Evolutionary conservation across 208 protist genomes (phyloP), one percentile per base, ranked within the genome.

Genomic region (Trypanosoma brucei): DNA sequence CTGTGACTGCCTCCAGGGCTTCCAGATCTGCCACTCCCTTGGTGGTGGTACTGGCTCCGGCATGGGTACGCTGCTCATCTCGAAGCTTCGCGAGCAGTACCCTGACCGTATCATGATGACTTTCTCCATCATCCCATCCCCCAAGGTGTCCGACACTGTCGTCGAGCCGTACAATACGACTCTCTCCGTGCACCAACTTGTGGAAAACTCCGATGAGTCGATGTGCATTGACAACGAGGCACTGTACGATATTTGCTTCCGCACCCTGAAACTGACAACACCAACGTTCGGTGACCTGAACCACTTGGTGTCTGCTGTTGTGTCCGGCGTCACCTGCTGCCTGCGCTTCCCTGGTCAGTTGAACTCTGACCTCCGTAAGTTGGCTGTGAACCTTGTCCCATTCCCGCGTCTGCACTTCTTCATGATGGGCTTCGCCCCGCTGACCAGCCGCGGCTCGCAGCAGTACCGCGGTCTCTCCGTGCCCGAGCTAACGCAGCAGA

Each of bases 401-500:
- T 99, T 98, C 97, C 97, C 97, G 59, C 92, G 98, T 72, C 86
- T 99, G 51, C 97, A 99, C 85, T 99, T 99, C 92, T 98, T 99
- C 91, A 93, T 99, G 76, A 89, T 96, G 69, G 94, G 96, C 68
- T 98, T 97, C 63, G 97, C 97, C 22, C 97, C 98, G 70, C 78
- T 99, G 8, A 97, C 90, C 34, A 86, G 88, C 49, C 77, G 82
- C 42, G 77, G 81, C 58, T 93, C 86, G 31, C 76, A 85, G 62
- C 69, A 82, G 69, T 98, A 98, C 85, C 76, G 86, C 55, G 65
- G 70, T 51, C 64, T 98, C 34, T 97, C 84, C 52, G 95, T 98
- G n/a, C 68, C 91, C 30, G 97, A 98, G 79, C 78, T 99, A 34
- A 98, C 96, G 33, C 84, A 97, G 78, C 96, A 98, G 83, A 97